phyloP scores from a whole-genome alignment of 2,329 filamentous ascomycete species.

The Paecilomyces sp. region DNA sequence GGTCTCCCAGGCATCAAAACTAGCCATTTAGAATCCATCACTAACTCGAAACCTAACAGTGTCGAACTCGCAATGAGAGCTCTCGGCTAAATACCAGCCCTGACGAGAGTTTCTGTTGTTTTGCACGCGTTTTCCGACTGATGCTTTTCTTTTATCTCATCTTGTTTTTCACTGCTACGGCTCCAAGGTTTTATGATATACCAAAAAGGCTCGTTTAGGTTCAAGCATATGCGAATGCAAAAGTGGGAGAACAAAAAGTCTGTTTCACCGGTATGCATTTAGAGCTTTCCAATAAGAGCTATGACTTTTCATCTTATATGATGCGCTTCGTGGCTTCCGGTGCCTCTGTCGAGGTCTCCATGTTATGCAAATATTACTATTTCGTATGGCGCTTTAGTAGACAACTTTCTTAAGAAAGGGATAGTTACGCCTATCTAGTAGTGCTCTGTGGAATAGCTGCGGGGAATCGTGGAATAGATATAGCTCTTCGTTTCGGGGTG shows the following conservation, averaged over 20 bases:
- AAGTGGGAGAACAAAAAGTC: not conserved
- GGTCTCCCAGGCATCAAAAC: slow-evolving; percentile 2
- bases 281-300: not conserved
- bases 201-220: not conserved
- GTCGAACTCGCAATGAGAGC: slow-evolving; percentile 43
- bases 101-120: not conserved
- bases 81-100: slow-evolving; percentile 23
- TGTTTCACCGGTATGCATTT: not conserved
- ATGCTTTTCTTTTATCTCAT: not conserved
- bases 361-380: no score
- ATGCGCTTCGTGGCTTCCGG: no score
- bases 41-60: slow-evolving; percentile 15
- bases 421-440: no score
- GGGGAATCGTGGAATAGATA: not conserved
- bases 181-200: not conserved
- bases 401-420: no score
- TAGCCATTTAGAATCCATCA: slow-evolving; percentile 8
- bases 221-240: not conserved
- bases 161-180: not conserved
- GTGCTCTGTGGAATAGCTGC: no score
- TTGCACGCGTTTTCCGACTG: not conserved
- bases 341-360: no score
- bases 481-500: not conserved
- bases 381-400: no score
- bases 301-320: not conserved